Evolutionary conservation across 108 stramenopile genomes (phyloP), one percentile per base, ranked within the genome.

Genomic region (Licmophora abbreviata): DNA sequence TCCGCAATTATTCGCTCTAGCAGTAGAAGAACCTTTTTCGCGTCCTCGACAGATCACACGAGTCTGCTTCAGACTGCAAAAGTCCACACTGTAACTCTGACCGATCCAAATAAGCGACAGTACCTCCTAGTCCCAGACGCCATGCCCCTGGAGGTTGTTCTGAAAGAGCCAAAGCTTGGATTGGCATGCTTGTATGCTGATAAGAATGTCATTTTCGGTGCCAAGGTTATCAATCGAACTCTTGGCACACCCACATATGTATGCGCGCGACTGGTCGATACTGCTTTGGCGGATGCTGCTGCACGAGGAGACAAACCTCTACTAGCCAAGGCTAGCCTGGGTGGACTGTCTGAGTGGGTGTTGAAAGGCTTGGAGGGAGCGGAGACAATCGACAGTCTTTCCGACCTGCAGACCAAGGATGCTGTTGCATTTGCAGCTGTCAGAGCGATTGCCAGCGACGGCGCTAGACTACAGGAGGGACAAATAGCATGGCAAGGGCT

Each of bases 371-470:
- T 17, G n/a, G 2, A 25, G 8, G 23, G 14, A 26, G 8, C 22
- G 3, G 14, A 26, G 24, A 8, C 43, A n/a, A 8, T 8, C 11
- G 18, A 11, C 11, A 18, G 6, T 4, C n/a, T n/a, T n/a, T n/a
- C n/a, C n/a, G 45, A 3, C 2, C n/a, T 46, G 3, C 14, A n/a
- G 21, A 3, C 2, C 3, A 46, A 46, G 45, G 45, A 21, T 24
- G 42, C 29, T 17, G 35, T 51, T 14, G 15, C 58, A 37, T 62
- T 79, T 8, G 74, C 76, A 32, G 88, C 88, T 0, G 67, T 83
- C 4, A 42, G 59, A 25, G 76, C 83, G 38, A 78, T 89, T 44
- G 81, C 88, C 22, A 90, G 78, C 8, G 77, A 73, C 2, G 34
- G 34, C 12, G 14, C 10, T 46, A 56, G 68, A 41, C 80, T 81